phyloP scores from a whole-genome alignment of 805 yeast species.

The Starmerella potacharoeniae region DNA sequence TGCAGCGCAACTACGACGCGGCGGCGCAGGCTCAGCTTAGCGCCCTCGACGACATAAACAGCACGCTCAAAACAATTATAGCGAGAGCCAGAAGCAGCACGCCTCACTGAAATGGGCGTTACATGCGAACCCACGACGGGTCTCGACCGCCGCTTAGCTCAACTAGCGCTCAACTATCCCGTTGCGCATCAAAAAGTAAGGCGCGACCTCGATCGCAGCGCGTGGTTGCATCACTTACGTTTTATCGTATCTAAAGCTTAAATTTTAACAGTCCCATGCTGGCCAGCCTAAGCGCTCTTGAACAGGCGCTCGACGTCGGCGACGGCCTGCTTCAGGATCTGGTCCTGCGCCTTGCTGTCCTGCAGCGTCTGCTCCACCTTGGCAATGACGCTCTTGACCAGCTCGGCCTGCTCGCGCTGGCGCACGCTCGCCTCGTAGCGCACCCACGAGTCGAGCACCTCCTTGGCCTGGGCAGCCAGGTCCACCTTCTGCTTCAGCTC shows the following conservation, averaged over 20 bases:
- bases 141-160: too few species aligned
- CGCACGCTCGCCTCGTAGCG: conserved; percentile 95
- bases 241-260: not conserved
- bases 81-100: not conserved
- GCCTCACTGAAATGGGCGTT: not conserved
- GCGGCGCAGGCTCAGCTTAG: not conserved
- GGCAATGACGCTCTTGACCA: conserved; percentile 72
- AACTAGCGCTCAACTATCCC: too few species aligned
- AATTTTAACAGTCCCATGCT: not conserved
- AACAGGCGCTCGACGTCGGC: conserved; percentile 84
- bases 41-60: not conserved
- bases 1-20: conserved; percentile 1
- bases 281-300: conserved; percentile 19
- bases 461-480: conserved; percentile 80
- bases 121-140: too few species aligned
- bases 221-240: not conserved
- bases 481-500: conserved; percentile 86
- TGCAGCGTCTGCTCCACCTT: conserved; percentile 77
- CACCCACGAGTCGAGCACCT: conserved; percentile 97
- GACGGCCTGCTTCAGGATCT: conserved; percentile 79
- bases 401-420: conserved; percentile 89
- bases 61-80: not conserved
- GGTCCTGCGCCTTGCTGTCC: conserved; percentile 88
- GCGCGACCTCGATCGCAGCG: too few species aligned
- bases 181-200: too few species aligned